Conservation (phyloP, 1,284 basidiomycete species). For the Ganoderma leucocontextum region DNA sequence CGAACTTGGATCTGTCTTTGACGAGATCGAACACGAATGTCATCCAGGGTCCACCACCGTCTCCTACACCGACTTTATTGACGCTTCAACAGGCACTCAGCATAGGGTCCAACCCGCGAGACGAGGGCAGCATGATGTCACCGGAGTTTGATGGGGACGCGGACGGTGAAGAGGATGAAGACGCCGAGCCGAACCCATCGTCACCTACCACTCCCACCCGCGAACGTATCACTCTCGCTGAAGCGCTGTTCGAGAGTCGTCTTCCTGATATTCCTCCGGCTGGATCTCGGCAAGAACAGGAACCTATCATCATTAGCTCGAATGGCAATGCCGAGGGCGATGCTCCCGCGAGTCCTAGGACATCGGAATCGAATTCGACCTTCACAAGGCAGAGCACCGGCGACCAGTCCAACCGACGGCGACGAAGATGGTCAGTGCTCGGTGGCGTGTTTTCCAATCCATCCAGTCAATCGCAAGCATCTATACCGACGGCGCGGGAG, state of each 20-base stretch:
- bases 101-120: constrained; percentile 38
- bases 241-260: constrained; percentile 80
- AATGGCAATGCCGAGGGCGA: constrained; percentile 49
- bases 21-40: constrained; percentile 50
- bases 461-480: constrained; percentile 35
- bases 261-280: constrained; percentile 74
- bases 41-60: constrained; percentile 56
- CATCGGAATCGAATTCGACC: constrained; percentile 53
- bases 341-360: constrained; percentile 54
- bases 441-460: constrained; percentile 51
- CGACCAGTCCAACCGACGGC: constrained; percentile 45
- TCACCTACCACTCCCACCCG: constrained; percentile 48
- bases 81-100: constrained; percentile 67
- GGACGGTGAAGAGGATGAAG: constrained; percentile 72
- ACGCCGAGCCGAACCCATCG: constrained; percentile 48
- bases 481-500: constrained; percentile 37
- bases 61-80: constrained; percentile 68
- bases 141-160: constrained; percentile 48
- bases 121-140: constrained; percentile 43
- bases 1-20: constrained; percentile 68
- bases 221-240: constrained; percentile 73
- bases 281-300: constrained; percentile 70
- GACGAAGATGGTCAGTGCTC: constrained; percentile 65
- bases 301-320: constrained; percentile 66
- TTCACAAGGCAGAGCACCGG: constrained; percentile 40